Evolutionary conservation across 2,329 filamentous ascomycete genomes (phyloP), one percentile per base, ranked within the genome.

Genomic region (Penicillium palitans): DNA sequence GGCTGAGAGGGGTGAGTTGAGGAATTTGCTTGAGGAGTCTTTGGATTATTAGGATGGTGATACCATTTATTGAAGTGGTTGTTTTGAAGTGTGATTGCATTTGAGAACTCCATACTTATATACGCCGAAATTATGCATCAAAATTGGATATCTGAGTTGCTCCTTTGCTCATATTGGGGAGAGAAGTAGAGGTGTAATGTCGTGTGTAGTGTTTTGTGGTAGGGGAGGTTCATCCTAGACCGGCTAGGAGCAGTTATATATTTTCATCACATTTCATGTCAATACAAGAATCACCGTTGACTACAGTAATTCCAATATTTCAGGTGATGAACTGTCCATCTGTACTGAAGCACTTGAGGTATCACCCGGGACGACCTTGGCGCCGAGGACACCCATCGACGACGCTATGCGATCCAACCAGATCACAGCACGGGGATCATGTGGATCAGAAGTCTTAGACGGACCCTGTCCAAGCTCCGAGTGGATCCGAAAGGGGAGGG

Each of bases 1-100:
- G 68, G 79, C 81, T 48, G 90, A 93, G 75, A 86, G 83, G 73
- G 88, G 90, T 56, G 88, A 93, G 76, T 74, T 95, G 68, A 82
- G 86, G 61, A 74, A 71, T 12, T 71, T 95, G 63, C 90, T 93
- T 75, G 89, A 92, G 68, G 75, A 82, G 66, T 80, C 82, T 29
- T 73, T 86, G 78, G 78, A 79, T 57, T 83, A 82, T 71, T 85
- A 76, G 63, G 27, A 21, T 45, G 4, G 10, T 57, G 15, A n/a
- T 39, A 19, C 3, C 7, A 19, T n/a, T n/a, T 25, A 13, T 27
- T 13, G 8, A 6, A 41, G n/a, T 15, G 37, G 13, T 33, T 19
- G 19, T 12, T 33, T 25, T 15, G 15, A 13, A 25, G 17, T 9
- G 6, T 19, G 12, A 17, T 21, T 19, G 35, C 35, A 29, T 51